Evolutionary conservation across 176 grass and related monocot genomes (phyloP).

Genomic region (Stipa capillata): DNA sequence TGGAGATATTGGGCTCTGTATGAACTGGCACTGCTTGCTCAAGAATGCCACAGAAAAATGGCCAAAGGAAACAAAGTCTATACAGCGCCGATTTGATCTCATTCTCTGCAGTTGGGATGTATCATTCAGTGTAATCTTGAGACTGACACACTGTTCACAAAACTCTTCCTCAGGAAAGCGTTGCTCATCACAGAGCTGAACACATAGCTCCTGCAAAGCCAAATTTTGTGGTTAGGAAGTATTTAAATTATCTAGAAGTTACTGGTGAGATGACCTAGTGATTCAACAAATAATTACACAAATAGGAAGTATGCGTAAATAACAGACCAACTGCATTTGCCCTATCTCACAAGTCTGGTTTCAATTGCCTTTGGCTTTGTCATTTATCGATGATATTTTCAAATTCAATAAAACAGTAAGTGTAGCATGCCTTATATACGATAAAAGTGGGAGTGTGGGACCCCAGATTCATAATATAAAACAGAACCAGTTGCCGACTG

Average conservation of each 20-base stretch:
- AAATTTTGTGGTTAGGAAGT: neutral
- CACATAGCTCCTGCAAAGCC: conserved; percentile 57
- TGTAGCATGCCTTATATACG: neutral
- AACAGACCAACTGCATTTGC: neutral
- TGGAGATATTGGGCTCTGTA: neutral
- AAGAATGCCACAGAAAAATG: conserved; percentile 8
- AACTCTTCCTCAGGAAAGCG: conserved; percentile 3
- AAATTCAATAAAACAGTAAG: neutral
- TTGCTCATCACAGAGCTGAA: conserved; percentile 48
- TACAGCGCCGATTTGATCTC: neutral
- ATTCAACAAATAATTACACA: neutral
- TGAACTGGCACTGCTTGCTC: neutral
- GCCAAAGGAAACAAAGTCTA: conserved; percentile 30
- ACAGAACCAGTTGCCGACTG: neutral
- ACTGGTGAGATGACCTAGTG: neutral
- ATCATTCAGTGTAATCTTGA: conserved; percentile 5
- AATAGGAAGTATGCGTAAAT: neutral
- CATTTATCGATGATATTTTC: neutral
- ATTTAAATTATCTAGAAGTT: neutral
- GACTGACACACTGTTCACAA: conserved; percentile 11
- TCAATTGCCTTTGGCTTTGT: neutral
- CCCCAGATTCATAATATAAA: conserved; percentile 5
- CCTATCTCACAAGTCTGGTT: neutral
- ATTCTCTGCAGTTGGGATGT: conserved; percentile 1
- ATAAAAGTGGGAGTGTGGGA: conserved; percentile 2